A percentile compares a stretch with the other conserved stretches of the same genome.
These are phyloP conservation scores for Hygrocybe punicea DNA, from an alignment of 768 basidiomycete genomes.

Conservation along the genomic window DNA sequence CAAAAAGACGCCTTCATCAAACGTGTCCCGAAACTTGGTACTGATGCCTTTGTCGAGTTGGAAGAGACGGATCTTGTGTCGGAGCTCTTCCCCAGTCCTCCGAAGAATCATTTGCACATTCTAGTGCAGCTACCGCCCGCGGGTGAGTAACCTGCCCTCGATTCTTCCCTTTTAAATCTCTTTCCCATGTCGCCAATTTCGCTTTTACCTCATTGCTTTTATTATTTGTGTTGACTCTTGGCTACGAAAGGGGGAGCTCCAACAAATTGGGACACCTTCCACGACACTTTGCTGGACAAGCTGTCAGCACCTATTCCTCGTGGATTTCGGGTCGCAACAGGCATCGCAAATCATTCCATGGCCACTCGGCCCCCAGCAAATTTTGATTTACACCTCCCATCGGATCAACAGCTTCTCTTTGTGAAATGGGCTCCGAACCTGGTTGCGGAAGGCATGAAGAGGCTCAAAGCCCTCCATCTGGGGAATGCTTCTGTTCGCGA, in stretches of 20 bases:
- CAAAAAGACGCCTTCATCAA: not conserved
- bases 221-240: not conserved
- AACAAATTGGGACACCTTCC: not conserved
- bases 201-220: not conserved
- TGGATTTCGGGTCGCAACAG: not conserved
- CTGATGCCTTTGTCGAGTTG: not conserved
- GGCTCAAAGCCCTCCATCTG: not conserved
- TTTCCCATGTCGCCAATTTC: not conserved
- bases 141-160: not conserved
- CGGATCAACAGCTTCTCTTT: slow-evolving; percentile 1
- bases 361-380: slow-evolving; percentile 6
- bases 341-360: slow-evolving; percentile 1
- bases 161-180: not conserved
- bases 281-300: not conserved
- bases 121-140: not conserved
- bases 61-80: not conserved
- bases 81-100: not conserved
- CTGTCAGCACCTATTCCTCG: not conserved
- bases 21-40: not conserved
- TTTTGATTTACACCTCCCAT: not conserved
- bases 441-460: not conserved
- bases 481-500: not conserved
- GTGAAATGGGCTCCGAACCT: slow-evolving; percentile 6
- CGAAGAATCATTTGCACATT: not conserved
- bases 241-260: not conserved